Evolutionary conservation across 2,329 filamentous ascomycete genomes (phyloP).

Genomic region (Pezicula rhizophila): DNA sequence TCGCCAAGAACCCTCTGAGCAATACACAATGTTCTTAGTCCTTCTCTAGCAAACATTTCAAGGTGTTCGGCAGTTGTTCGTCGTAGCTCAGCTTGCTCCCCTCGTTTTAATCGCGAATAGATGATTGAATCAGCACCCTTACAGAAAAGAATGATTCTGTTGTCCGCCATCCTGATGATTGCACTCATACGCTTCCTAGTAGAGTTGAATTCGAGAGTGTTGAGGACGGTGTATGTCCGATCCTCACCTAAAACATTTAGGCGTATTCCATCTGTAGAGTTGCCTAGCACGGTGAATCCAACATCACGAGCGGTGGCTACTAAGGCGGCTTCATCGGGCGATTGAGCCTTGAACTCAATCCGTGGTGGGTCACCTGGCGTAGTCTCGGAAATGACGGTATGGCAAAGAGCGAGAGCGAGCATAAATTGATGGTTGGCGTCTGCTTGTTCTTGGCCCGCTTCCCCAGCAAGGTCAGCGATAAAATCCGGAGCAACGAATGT

Average conservation of each 20-base stretch:
- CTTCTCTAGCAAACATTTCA: slow-evolving; percentile 94
- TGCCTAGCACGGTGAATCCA: slow-evolving; percentile 86
- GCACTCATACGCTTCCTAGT: slow-evolving; percentile 96
- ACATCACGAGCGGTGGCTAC: slow-evolving; percentile 92
- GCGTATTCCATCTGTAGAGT: slow-evolving; percentile 72
- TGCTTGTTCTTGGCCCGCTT: slow-evolving; percentile 70
- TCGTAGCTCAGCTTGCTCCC: slow-evolving; percentile 80
- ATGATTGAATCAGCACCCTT: slow-evolving; percentile 98
- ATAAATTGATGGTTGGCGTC: slow-evolving; percentile 83
- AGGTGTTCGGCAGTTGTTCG: slow-evolving; percentile 84
- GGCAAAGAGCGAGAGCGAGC: slow-evolving; percentile 90
- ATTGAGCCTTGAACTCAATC: slow-evolving; percentile 95
- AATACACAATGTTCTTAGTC: slow-evolving; percentile 89
- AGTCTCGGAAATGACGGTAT: slow-evolving; percentile 89
- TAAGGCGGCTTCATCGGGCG: slow-evolving; percentile 89
- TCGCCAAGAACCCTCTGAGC: slow-evolving; percentile 76
- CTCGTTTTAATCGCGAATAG: slow-evolving; percentile 80
- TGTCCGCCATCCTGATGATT: slow-evolving; percentile 90
- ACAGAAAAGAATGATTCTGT: slow-evolving; percentile 84
- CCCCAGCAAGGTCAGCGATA: slow-evolving; percentile 73
- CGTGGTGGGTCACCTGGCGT: slow-evolving; percentile 83
- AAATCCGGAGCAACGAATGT: slow-evolving; percentile 93
- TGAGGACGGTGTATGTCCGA: slow-evolving; percentile 77
- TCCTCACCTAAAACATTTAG: slow-evolving; percentile 85
- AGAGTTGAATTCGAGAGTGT: slow-evolving; percentile 96